Conservation (phyloP, 75 land plant species). For the Selaginella tamariscina region DNA sequence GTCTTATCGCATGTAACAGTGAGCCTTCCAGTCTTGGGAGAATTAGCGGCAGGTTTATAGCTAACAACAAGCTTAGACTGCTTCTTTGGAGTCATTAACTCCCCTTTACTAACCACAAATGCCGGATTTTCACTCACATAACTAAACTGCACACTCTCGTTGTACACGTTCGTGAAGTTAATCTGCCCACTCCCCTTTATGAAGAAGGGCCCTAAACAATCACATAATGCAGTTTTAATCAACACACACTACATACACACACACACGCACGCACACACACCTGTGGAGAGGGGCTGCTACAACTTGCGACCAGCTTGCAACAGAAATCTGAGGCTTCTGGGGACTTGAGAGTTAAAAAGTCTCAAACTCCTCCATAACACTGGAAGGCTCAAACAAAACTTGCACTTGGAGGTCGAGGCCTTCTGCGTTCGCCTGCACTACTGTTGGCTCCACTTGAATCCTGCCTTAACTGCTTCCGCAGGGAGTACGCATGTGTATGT, state of each 20-base stretch:
- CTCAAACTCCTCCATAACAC: not conserved
- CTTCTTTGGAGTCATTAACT: constrained; percentile 18
- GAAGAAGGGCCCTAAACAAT: constrained; percentile 20
- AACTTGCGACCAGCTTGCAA: constrained; percentile 13
- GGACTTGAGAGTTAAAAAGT: constrained; percentile 14
- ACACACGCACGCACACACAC: too few species aligned
- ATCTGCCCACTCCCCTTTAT: constrained; percentile 9
- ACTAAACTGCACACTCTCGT: constrained; percentile 13
- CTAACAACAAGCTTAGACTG: constrained; percentile 12
- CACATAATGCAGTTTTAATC: too few species aligned
- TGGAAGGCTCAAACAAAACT: constrained; percentile 15
- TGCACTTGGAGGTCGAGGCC: constrained; percentile 19
- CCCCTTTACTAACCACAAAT: constrained; percentile 18
- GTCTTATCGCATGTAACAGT: constrained; percentile 10
- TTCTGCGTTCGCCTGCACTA: constrained; percentile 18
- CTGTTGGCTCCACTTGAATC: constrained; percentile 11
- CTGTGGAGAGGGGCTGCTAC: constrained; percentile 19
- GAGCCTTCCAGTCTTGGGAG: constrained; percentile 16
- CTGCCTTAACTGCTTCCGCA: constrained; percentile 14
- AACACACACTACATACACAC: too few species aligned
- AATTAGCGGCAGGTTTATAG: constrained; percentile 9
- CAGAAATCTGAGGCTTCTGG: not conserved
- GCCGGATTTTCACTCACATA: constrained; percentile 14
- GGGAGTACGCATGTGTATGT: constrained; percentile 15
- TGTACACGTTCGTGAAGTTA: constrained; percentile 19